Evolutionary conservation across 169 alveolate species (phyloP), one percentile per base, ranked within the genome.

Genomic region (Babesia gibsoni): DNA sequence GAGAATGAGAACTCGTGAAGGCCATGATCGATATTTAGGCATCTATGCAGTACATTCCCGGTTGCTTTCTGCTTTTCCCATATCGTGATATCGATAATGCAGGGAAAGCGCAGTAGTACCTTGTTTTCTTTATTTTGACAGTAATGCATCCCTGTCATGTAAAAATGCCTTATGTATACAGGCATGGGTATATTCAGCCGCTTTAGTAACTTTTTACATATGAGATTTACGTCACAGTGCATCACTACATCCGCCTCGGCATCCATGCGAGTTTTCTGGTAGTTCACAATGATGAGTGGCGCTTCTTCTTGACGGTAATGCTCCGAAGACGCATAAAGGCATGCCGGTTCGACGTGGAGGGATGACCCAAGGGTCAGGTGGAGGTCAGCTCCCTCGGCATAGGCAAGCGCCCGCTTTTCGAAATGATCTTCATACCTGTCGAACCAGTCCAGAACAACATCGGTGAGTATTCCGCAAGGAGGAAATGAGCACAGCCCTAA

Each of bases 401-500:
- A 63, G 46, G 61, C 30, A 14, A 78, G 57, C 14, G 94, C 79
- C 22, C 61, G 75, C 59, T 63, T 54, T 66, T 86, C 90, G 49
- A 77, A 87, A 50, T 72, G 84, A 36, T 58, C 78, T 82, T 91
- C 95, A 70, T 91, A 91, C 0, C 88, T 41, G 73, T 91, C 92
- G 68, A 73, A 81, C 95, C 95, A 91, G 50, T 91, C 95, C 84
- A 91, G 78, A 45, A 91, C 70, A 53, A 85, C 93, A 69, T 89
- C 95, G 0, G 95, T 89, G 27, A 92, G 80, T 32, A 87, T 52
- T 8, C 94, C 92, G 53, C 58, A 63, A 7, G 94, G 95, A 9
- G 94, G 95, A 69, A 88, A 91, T 33, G 79, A 36, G 52, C 95
- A 90, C 23, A 85, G 22, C 1, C 87, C 90, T 77, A 66, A 8